Evolutionary conservation across 169 alveolate species (phyloP).

Genomic region (Toxoplasma gondii): DNA sequence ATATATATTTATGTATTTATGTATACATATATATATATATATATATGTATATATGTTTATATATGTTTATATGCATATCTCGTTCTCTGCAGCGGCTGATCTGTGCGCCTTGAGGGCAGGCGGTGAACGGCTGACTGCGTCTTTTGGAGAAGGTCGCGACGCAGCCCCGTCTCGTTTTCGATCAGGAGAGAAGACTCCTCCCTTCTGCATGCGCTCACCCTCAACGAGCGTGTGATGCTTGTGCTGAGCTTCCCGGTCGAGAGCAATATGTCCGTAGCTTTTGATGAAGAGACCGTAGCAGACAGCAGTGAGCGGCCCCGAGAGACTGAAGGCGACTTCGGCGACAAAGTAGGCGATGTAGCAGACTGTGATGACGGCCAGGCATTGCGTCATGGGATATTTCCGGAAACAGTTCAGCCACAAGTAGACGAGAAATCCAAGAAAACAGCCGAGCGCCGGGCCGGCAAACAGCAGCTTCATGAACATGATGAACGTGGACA

Average conservation of each 20-base stretch:
- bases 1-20: background rate
- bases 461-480: conserved; percentile 81
- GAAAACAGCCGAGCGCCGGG: conserved; percentile 82
- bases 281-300: conserved; percentile 87
- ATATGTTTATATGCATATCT: background rate
- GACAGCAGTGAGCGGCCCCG: conserved; percentile 89
- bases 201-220: conserved; percentile 20
- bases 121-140: too few relatives aligned
- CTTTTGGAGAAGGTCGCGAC: too few relatives aligned
- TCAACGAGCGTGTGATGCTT: conserved; percentile 66
- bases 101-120: too few relatives aligned
- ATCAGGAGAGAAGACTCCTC: too few relatives aligned
- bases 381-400: conserved; percentile 81
- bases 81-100: too few relatives aligned
- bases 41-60: background rate
- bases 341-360: conserved; percentile 82
- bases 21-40: background rate
- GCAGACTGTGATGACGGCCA: conserved; percentile 61
- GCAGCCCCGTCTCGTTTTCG: too few relatives aligned
- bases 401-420: conserved; percentile 84
- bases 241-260: conserved; percentile 82
- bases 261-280: conserved; percentile 85
- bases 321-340: conserved; percentile 79
- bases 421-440: conserved; percentile 79
- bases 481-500: conserved; percentile 77